Percentiles rank a stretch among this genome's conserved stretches.
These are phyloP conservation scores for Xylaria venustula DNA, from an alignment of 495 filamentous ascomycete species.

Conservation along the genomic window DNA sequence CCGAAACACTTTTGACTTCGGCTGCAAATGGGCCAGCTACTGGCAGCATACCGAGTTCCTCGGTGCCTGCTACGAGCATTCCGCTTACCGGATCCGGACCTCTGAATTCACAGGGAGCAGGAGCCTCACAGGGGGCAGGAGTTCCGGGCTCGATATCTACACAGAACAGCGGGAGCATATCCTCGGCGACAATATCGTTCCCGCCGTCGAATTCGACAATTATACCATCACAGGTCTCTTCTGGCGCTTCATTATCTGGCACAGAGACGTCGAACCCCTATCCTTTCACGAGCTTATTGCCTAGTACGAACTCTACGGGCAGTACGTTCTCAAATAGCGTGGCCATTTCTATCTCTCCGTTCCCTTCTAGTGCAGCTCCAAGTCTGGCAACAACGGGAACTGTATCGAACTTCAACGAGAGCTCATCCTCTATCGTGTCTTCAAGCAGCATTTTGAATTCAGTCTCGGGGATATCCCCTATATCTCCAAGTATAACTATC, in stretches of 20 bases:
- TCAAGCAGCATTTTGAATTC: background rate
- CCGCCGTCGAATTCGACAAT: background rate
- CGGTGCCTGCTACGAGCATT: background rate
- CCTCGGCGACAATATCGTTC: background rate
- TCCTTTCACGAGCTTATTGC: constrained; percentile 12
- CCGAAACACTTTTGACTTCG: constrained; percentile 5
- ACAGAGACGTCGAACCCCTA: constrained; percentile 7
- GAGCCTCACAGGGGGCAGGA: background rate
- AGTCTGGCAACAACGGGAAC: background rate
- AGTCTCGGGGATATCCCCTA: background rate
- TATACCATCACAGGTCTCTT: background rate
- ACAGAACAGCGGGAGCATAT: background rate
- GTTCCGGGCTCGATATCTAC: background rate
- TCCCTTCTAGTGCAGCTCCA: background rate
- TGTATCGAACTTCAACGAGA: background rate
- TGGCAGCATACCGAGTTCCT: constrained; percentile 3
- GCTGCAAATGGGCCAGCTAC: background rate
- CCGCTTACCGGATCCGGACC: background rate
- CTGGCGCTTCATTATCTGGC: background rate
- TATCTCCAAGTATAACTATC: background rate
- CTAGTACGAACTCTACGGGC: constrained; percentile 4
- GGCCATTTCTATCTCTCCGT: background rate
- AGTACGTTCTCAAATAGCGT: constrained; percentile 6
- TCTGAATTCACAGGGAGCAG: background rate
- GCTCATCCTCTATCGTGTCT: background rate